Evolutionary conservation across 2,329 filamentous ascomycete genomes (phyloP).

Genomic region (Fusarium penzigii): DNA sequence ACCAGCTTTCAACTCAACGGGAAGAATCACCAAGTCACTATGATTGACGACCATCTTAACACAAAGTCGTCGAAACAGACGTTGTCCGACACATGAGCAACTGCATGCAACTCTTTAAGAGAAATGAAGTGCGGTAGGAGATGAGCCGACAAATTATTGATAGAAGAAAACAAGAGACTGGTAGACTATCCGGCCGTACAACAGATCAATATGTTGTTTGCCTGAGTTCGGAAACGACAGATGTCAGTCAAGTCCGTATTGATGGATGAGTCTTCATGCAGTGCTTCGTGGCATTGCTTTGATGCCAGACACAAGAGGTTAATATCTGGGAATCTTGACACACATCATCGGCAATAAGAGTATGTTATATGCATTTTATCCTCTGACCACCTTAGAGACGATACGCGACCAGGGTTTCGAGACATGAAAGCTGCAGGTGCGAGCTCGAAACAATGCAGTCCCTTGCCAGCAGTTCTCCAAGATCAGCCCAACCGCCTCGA

Average conservation of each 20-base stretch:
- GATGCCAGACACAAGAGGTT: conserved; percentile 2
- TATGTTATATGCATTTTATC: conserved; percentile 9
- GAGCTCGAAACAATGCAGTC: not conserved
- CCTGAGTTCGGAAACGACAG: conserved; percentile 11
- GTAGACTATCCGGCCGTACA: too few relatives aligned
- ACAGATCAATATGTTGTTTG: not conserved
- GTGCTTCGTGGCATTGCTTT: conserved; percentile 31
- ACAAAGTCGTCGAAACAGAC: too few relatives aligned
- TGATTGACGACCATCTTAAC: too few relatives aligned
- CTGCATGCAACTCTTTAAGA: too few relatives aligned
- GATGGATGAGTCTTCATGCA: conserved; percentile 31
- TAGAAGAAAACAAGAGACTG: too few relatives aligned
- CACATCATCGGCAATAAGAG: not conserved
- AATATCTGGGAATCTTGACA: conserved; percentile 17
- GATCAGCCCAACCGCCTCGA: not conserved
- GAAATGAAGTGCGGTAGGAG: too few relatives aligned
- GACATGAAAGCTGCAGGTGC: not conserved
- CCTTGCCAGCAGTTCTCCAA: not conserved
- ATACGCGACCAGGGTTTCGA: not conserved
- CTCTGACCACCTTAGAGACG: conserved; percentile 3
- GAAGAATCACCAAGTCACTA: too few relatives aligned
- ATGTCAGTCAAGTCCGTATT: conserved; percentile 17
- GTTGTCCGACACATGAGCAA: too few relatives aligned
- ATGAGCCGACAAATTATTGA: too few relatives aligned
- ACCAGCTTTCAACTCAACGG: too few relatives aligned